Conservation (phyloP, 2,329 filamentous ascomycete genomes). For the Colletotrichum lentis region DNA sequence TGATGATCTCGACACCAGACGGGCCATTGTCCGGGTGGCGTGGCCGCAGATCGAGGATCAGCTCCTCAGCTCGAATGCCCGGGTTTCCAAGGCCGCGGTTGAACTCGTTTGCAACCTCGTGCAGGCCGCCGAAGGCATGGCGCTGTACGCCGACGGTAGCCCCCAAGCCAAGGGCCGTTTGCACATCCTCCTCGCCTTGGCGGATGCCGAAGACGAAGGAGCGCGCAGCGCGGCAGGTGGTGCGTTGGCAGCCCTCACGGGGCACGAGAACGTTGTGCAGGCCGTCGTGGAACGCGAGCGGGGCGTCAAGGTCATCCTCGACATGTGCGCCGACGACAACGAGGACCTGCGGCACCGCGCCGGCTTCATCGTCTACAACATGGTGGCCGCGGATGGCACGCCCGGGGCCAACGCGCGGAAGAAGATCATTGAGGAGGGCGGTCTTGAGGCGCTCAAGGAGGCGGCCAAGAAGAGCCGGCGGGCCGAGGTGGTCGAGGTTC, state of each 20-base stretch:
- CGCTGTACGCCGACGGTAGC: slow-evolving; percentile 73
- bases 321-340: slow-evolving; percentile 76
- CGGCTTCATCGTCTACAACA: slow-evolving; percentile 76
- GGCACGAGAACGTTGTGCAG: slow-evolving; percentile 76
- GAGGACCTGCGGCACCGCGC: slow-evolving; percentile 77
- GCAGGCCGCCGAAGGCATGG: slow-evolving; percentile 70
- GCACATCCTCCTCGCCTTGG: slow-evolving; percentile 85
- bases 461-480: slow-evolving; percentile 74
- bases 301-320: slow-evolving; percentile 81
- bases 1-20: slow-evolving; percentile 70
- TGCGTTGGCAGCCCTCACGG: slow-evolving; percentile 83
- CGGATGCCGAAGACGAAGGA: slow-evolving; percentile 81
- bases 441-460: slow-evolving; percentile 72
- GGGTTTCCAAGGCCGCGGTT: slow-evolving; percentile 82
- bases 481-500: slow-evolving; percentile 74
- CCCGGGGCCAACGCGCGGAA: slow-evolving; percentile 68
- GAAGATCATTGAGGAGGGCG: slow-evolving; percentile 68
- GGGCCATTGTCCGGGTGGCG: slow-evolving; percentile 74
- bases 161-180: slow-evolving; percentile 76
- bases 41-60: slow-evolving; percentile 85
- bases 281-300: slow-evolving; percentile 75
- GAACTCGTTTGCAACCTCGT: slow-evolving; percentile 94
- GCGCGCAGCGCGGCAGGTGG: slow-evolving; percentile 88
- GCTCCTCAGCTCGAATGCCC: slow-evolving; percentile 76
- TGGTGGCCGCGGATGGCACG: slow-evolving; percentile 72